These are phyloP conservation scores for Cladosporium austrohemisphaericum DNA, from an alignment of 2,329 filamentous ascomycete genomes.

Conservation along the genomic window DNA sequence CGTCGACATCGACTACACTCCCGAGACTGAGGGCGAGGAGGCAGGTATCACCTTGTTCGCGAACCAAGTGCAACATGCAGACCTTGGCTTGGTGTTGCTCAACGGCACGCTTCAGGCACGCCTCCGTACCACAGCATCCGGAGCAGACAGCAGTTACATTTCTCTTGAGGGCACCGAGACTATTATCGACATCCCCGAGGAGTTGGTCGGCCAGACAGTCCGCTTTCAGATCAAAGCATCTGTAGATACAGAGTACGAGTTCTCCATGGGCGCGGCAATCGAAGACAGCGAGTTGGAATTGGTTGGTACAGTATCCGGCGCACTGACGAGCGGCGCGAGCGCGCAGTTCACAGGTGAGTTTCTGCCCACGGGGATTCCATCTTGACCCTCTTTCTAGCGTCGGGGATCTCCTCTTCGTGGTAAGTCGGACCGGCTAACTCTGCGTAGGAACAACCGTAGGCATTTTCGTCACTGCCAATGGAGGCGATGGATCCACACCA, in stretches of 20 bases:
- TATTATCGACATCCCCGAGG: conserved; percentile 1
- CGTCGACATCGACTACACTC: conserved; percentile 45
- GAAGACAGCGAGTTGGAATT: background rate
- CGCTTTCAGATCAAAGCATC: conserved; percentile 7
- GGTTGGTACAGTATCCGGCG: conserved; percentile 4
- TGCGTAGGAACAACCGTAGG: conserved; percentile 6
- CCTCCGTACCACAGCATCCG: background rate
- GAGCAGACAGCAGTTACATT: conserved; percentile 1
- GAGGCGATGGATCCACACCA: conserved; percentile 6
- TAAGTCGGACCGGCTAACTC: background rate
- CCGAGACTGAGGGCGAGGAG: conserved; percentile 43
- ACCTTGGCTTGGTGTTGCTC: conserved; percentile 38
- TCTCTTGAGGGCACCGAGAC: background rate
- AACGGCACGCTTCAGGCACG: conserved; percentile 25
- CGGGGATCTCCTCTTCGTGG: no score
- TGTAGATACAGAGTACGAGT: conserved; percentile 4
- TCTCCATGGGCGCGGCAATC: conserved; percentile 1
- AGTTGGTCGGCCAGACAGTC: conserved; percentile 1
- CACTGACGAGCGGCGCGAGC: conserved; percentile 2
- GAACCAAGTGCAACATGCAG: conserved; percentile 52
- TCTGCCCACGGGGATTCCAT: no score
- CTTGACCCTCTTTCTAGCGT: no score
- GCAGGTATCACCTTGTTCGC: conserved; percentile 53
- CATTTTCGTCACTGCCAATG: conserved; percentile 10
- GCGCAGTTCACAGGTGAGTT: conserved; percentile 13